phyloP scores from a whole-genome alignment of 306 rosid species.

The Vicia villosa region DNA sequence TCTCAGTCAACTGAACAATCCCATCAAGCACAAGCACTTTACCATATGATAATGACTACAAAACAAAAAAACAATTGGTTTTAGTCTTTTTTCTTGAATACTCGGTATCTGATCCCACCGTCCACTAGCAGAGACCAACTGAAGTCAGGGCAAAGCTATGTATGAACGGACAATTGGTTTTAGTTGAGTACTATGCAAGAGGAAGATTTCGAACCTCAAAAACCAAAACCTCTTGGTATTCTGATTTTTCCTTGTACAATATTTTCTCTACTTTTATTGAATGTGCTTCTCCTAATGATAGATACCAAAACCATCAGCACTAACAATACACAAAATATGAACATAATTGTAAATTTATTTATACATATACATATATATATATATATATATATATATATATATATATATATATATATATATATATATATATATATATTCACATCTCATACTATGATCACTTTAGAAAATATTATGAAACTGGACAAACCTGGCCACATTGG shows the following conservation, averaged over 20 bases:
- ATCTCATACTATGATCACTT: no score
- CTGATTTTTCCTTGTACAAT: constrained; percentile 72
- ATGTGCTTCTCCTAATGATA: constrained; percentile 92
- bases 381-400: no score
- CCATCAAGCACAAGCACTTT: constrained; percentile 99
- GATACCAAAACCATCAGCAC: no score
- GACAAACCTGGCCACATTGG: constrained; percentile 95
- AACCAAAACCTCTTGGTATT: constrained; percentile 88
- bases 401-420: no score
- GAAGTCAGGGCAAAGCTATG: no score
- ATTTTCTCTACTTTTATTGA: constrained; percentile 72
- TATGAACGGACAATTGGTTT: neutral
- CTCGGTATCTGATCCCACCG: no score
- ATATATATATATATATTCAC: no score
- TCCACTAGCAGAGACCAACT: no score
- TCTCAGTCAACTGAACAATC: constrained; percentile 91
- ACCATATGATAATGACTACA: constrained; percentile 83
- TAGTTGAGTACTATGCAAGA: constrained; percentile 34
- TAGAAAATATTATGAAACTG: neutral
- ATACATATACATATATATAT: no score
- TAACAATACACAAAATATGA: no score
- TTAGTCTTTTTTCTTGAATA: constrained; percentile 28
- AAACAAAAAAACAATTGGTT: constrained; percentile 4
- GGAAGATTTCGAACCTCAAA: constrained; percentile 67
- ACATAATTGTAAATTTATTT: neutral